Evolutionary conservation across 257 asterid species (phyloP).

Genomic region (Plectranthus barbatus): DNA sequence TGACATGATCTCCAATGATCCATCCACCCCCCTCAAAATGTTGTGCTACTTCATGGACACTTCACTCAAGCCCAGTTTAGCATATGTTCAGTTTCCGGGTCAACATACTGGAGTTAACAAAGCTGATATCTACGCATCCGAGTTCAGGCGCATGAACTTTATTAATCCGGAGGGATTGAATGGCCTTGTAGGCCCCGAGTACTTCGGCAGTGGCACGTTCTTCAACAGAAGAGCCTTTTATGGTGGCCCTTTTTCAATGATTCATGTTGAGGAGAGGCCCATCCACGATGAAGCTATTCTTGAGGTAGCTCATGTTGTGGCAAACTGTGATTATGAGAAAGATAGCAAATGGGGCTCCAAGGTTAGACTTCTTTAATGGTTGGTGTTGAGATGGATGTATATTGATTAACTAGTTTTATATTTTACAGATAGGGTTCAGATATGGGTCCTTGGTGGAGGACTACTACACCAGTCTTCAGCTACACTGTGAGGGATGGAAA

Average conservation of each 20-base stretch:
- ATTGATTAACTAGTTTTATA: too few species aligned
- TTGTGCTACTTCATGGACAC: constrained; percentile 46
- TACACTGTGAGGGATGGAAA: constrained; percentile 80
- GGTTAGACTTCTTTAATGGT: too few species aligned
- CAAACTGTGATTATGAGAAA: constrained; percentile 57
- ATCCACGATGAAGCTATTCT: constrained; percentile 17
- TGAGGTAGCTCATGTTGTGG: constrained; percentile 41
- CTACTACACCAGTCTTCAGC: constrained; percentile 46
- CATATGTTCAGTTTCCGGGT: constrained; percentile 61
- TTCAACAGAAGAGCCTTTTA: constrained; percentile 41
- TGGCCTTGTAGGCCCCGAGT: constrained; percentile 45
- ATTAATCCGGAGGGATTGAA: constrained; percentile 42
- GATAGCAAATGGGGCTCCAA: constrained; percentile 56
- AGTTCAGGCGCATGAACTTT: constrained; percentile 21
- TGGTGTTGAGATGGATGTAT: not conserved
- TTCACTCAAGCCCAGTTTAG: constrained; percentile 26
- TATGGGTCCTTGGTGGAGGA: constrained; percentile 83
- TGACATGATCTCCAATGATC: constrained; percentile 87
- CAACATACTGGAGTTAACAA: constrained; percentile 35
- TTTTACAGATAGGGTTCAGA: constrained; percentile 56
- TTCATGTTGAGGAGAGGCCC: constrained; percentile 19
- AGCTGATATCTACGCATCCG: constrained; percentile 50
- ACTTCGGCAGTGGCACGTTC: constrained; percentile 42
- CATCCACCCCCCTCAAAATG: constrained; percentile 40
- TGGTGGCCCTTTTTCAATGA: constrained; percentile 30